Evolutionary conservation across 129 eudicot species (phyloP), one percentile per base, ranked within the genome.

Genomic region (Glebionis coronaria): DNA sequence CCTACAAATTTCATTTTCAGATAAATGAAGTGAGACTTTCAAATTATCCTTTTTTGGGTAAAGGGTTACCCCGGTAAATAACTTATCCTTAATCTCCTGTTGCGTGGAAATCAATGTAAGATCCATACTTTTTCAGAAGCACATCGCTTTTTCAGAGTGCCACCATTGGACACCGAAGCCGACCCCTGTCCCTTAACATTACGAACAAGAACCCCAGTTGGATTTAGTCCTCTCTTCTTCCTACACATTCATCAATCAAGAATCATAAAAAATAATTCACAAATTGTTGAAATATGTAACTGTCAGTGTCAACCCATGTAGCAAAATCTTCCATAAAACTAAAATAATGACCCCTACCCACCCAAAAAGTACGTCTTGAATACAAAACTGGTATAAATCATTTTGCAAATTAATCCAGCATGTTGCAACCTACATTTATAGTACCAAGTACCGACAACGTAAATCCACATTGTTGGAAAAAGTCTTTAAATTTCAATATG

Each of bases 151-250:
- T 80, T 76, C 1, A 54, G 71, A 21, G 42, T 7, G 42, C 63
- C 68, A 18, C 40, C 58, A 63, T 80, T 84, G 12, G 86, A 86
- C 71, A 86, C 88, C 44, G 88, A 86, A 56, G 86, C 67, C 78
- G 25, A 83, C 67, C 88, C 94, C 28, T 61, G 67, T 47, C 73
- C 76, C 79, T 86, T 86, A 28, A 86, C 86, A 67, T 79, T 63
- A 61, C 51, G 86, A 35, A 54, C 12, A 52, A 86, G 86, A 13
- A 44, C 50, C 49, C 93, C 94, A 40, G 88, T 86, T 46, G 94
- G 88, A 45, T 44, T 47, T 9, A 52, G 71, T 56, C 93, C 88
- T 73, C 78, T 75, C 76, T 81, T 86, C 73, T 83, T 86, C 94
- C 90, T 85, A 77, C 52, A 54, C 50, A 61, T n/a, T 56, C 28